These are phyloP conservation scores for Pyrenophora teres DNA, from an alignment of 2,329 filamentous ascomycete species.

Conservation along the genomic window DNA sequence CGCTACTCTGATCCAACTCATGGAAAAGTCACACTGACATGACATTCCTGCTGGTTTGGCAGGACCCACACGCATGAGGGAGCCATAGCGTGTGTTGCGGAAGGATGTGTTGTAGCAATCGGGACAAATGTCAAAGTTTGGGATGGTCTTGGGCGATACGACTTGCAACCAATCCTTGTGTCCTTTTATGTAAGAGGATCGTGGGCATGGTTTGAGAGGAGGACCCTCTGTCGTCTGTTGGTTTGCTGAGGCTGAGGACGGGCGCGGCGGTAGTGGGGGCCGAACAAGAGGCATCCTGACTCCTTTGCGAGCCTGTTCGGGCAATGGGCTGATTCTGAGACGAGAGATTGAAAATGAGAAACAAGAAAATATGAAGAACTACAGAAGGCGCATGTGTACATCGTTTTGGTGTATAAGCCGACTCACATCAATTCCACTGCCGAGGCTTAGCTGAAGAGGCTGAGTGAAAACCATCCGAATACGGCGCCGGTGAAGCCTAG, in stretches of 20 bases:
- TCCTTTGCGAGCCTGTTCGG: not conserved
- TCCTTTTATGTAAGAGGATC: constrained; percentile 8
- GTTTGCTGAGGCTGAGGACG: constrained; percentile 6
- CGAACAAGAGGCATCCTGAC: constrained; percentile 19
- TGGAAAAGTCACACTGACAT: constrained; percentile 20
- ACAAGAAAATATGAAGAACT: not conserved
- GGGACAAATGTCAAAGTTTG: constrained; percentile 24
- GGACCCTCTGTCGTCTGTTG: constrained; percentile 3
- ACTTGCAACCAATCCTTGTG: constrained; percentile 23
- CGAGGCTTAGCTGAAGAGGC: constrained; percentile 6
- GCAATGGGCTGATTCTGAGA: not conserved
- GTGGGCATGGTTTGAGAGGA: constrained; percentile 13
- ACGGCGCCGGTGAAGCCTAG: constrained; percentile 16
- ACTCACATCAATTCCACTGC: not conserved
- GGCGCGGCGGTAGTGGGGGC: constrained; percentile 7
- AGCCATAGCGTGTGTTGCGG: constrained; percentile 17
- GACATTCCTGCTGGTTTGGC: constrained; percentile 14
- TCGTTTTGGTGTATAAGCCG: not conserved
- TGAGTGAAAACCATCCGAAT: constrained; percentile 6
- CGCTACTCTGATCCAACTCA: constrained; percentile 22
- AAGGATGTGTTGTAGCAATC: constrained; percentile 27
- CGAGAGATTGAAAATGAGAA: not conserved
- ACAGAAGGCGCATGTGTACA: not conserved
- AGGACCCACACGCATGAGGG: constrained; percentile 10
- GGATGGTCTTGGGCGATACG: constrained; percentile 11